These are phyloP conservation scores for Mortierella sp. DNA, from an alignment of 371 early-diverging fungal species.

Conservation along the genomic window DNA sequence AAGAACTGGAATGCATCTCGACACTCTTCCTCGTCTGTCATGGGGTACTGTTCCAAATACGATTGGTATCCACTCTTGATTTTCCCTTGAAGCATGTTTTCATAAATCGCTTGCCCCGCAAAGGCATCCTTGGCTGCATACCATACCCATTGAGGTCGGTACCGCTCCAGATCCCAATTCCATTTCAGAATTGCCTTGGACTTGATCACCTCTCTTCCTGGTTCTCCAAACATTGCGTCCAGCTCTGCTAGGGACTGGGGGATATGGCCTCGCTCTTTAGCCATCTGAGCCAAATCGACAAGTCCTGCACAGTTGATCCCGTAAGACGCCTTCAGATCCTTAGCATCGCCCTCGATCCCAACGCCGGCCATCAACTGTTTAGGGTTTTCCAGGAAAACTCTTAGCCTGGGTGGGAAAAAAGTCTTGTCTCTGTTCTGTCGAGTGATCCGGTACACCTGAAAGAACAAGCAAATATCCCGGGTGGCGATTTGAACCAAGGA, in stretches of 20 bases:
- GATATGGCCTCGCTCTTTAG: slow-evolving; percentile 5
- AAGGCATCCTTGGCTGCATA: slow-evolving; percentile 52
- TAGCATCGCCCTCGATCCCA: slow-evolving; percentile 19
- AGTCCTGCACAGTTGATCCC: slow-evolving; percentile 21
- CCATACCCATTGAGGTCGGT: slow-evolving; percentile 35
- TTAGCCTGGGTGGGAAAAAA: slow-evolving; percentile 35
- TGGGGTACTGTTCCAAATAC: slow-evolving; percentile 24
- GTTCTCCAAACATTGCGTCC: slow-evolving; percentile 35
- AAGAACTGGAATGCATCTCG: slow-evolving; percentile 17
- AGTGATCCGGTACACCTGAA: slow-evolving; percentile 36
- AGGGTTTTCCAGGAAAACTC: slow-evolving; percentile 37
- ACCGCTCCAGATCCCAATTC: slow-evolving; percentile 25
- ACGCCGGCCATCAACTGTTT: slow-evolving; percentile 35
- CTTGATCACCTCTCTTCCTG: slow-evolving; percentile 44
- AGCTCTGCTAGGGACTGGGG: slow-evolving; percentile 25
- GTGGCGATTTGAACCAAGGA: slow-evolving; percentile 46
- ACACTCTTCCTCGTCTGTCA: slow-evolving; percentile 18
- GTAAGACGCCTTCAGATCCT: slow-evolving; percentile 11
- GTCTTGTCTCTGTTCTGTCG: not conserved
- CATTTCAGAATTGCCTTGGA: slow-evolving; percentile 29
- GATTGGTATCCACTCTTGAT: slow-evolving; percentile 18
- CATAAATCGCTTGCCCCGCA: slow-evolving; percentile 39
- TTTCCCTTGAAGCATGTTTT: slow-evolving; percentile 23
- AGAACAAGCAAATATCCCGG: slow-evolving; percentile 39
- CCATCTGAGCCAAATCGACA: slow-evolving; percentile 34